Base-by-base conservation (phyloP, 2,329 filamentous ascomycete genomes). In the Trichoderma sp. region DNA sequence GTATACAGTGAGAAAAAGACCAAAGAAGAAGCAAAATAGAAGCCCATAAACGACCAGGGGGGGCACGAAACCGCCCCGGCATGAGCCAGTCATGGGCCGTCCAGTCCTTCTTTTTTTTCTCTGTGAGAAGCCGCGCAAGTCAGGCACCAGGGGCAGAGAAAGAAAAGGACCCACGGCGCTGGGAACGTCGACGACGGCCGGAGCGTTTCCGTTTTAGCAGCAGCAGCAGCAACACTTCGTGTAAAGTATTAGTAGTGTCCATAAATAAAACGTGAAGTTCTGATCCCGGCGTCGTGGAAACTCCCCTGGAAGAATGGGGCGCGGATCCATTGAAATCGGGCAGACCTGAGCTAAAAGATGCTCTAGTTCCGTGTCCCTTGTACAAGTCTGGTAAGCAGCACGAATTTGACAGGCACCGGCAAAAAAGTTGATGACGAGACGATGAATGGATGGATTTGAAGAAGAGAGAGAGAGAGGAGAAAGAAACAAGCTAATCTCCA, bases 211-310 rank as follows among this genome's bases (percentile, higher is more conserved):
- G 56, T 45, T 14, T 63, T 48, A 44, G 28, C 17, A 63, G 43
- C 26, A 26, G 54, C 6, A 43, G 12, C 34, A 34, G 30, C 30
- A 34, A 34, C 1, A 34, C 30, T 34, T 39, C 34, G 34, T 39
- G 34, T 39, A 39, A 39, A 39, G 34, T n/a, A n/a, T n/a, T n/a
- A n/a, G n/a, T n/a, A n/a, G n/a, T 39, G 14, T 14, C 34, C 34
- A 39, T 39, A 39, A 39, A 39, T 39, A 39, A 34, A 39, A 39
- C 34, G 34, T 39, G 34, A 39, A 39, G 12, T 39, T 39, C 24
- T 21, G 28, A 48, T 59, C 30, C 60, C 60, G 28, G 50, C 24
- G 60, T 44, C 50, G 47, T 54, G 60, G 60, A 63, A 63, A 55
- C 60, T 63, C 60, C 60, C 54, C 34, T 39, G 34, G 60, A 48